Base-by-base conservation (phyloP, 306 rosid genomes). In the Mimosa bimucronata region DNA sequence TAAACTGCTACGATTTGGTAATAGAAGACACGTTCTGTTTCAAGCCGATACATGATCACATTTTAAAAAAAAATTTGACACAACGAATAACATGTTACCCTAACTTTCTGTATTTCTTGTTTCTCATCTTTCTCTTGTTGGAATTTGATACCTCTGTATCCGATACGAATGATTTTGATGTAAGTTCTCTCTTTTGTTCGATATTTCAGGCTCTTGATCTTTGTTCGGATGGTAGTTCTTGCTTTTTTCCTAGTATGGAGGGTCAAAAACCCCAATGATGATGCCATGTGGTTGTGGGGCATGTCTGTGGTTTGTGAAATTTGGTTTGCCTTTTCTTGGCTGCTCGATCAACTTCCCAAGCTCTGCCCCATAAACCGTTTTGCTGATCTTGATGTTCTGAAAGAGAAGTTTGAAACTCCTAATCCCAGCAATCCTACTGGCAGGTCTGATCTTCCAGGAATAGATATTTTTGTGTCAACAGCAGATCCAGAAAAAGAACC, bases 401-500 rank as follows among this genome's bases (percentile, higher is more conserved):
- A 50, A 80, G 91, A 90, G 82, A 90, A 88, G 84, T 92, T 88
- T 77, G 97, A 92, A 86, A 90, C 93, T 52, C 91, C 97, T 28
- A 85, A 71, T 73, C 80, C 89, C 9, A 8, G 44, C 12, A 90
- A 88, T 79, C 97, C 91, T 37, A 26, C 81, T 9, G 94, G 97
- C 76, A 92, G 86, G 83, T 90, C 94, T 57, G 97, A 92, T 85
- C 97, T 92, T 64, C 97, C 97, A 1, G 97, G 94, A 79, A 61
- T 92, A 73, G 97, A 92, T 41, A 71, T 92, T 50, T 92, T 90
- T 76, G 94, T 92, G 60, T 92, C 97, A 52, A 92, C 97, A 1
- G 97, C 94, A 0, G 97, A 92, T 75, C 94, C 97, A 0, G 94
- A 92, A 82, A 92, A 92, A 65, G 97, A 92, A 57, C 97, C 97